Base-by-base conservation (phyloP, 768 basidiomycete genomes). In the Suillus tomentosus region DNA sequence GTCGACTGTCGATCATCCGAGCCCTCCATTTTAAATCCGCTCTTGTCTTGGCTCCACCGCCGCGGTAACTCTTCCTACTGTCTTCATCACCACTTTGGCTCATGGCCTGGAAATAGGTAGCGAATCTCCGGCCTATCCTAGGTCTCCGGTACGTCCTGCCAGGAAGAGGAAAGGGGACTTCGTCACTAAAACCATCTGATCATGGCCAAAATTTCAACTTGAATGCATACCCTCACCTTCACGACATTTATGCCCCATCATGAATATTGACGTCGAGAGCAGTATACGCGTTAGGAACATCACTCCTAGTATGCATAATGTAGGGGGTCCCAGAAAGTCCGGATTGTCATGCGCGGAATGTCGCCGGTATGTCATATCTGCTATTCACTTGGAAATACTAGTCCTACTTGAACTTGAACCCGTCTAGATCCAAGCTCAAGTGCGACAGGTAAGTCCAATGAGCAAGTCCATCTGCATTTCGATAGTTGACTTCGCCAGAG, bases 301-400 rank as follows among this genome's bases (percentile, higher is more conserved):
- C 50, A 63, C 53, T 36, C n/a, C 58, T 61, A 61, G 60, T 51
- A 54, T 48, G 42, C 51, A 64, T 31, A 64, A 54, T 50, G 40
- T 27, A 19, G 63, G 57, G 10, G 34, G 48, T 48, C 42, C 34
- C 19, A 57, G 79, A 58, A 83, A 81, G 68, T 68, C 73, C 40
- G 81, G 79, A 1, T 70, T 83, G 31, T 83, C 84, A 19, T 85
- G 84, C 66, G 82, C 83, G 53, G 84, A 85, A 68, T 85, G 84
- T 68, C 78, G 83, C 47, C 76, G 84, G 83, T 82, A 59, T 15
- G 73, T 63, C 55, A 31, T 39, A n/a, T 40, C 39, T n/a, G 40
- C 15, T 39, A 48, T 19, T 58, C 27, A 53, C 47, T 45, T 51
- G 31, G 65, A 54, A 45, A 19, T 64, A 55, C 37, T 37, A 53